Base-by-base conservation (phyloP, 1,284 basidiomycete species). In the Violaceomyces palustris region DNA sequence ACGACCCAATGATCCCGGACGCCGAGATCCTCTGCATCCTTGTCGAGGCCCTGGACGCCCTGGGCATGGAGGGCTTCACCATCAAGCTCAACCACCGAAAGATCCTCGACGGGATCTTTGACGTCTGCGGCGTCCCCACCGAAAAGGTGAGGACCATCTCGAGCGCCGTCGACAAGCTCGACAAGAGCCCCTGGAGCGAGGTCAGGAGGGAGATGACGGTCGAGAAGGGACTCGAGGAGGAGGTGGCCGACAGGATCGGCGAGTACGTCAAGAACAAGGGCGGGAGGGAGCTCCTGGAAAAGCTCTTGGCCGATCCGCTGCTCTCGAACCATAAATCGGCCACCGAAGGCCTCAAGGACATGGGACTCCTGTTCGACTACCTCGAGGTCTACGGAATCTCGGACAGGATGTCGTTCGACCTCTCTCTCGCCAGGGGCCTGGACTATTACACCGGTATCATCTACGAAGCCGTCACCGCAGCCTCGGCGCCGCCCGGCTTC, bases 401-500 rank as follows among this genome's bases (percentile, higher is more conserved):
- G n/a, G 81, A 86, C 71, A 50, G 54, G 21, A 67, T 97, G 69
- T 92, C 88, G 7, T 97, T 99, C 73, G 93, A 98, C 75, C 82
- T 98, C 63, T 93, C 89, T 7, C 82, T 98, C 18, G 94, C 94
- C 7, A 84, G 94, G 26, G 93, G 93, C 19, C 81, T 98, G 27
- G 94, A 98, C 75, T 98, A 98, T 77, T 97, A 99, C 77, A 98
- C 93, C 1, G 93, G 94, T 29, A 84, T 99, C 69, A 98, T 98
- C 74, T 97, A 96, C 78, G 94, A 99, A 76, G 94, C 90, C 30
- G 82, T 91, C 63, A 88, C 90, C 19, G 88, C 88, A 65, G 88
- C 84, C 1, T 96, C 91, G 8, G 91, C 92, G 0, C 91, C 93
- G 1, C 89, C 93, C 1, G 82, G 83, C 7, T 82, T 87, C 77